Percentiles rank a stretch among this genome's conserved stretches.
Evolutionary conservation across 2,329 filamentous ascomycete species (phyloP).

Genomic region (Phialocephala sp.): DNA sequence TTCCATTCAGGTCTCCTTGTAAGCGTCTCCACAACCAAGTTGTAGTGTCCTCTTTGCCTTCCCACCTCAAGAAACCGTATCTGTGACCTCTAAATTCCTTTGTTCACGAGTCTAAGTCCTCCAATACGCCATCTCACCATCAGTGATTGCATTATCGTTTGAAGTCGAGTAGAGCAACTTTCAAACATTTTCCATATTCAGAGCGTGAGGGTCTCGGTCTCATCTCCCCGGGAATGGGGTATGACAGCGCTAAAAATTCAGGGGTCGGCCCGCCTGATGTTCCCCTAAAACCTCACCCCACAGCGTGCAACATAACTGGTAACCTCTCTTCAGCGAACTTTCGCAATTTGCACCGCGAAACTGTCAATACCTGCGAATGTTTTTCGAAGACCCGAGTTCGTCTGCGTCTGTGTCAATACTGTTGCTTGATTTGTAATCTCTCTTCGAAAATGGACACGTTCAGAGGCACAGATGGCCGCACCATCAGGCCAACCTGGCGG

Average conservation of each 20-base stretch:
- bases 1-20: background rate
- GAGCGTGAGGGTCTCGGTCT: no score
- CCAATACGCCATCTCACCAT: no score
- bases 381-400: no score
- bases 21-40: background rate
- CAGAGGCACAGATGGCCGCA: background rate
- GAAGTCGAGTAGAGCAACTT: no score
- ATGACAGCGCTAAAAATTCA: background rate
- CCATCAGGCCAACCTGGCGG: background rate
- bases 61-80: background rate
- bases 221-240: no score
- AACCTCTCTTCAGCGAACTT: background rate
- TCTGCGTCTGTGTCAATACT: background rate
- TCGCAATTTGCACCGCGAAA: background rate
- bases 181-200: no score
- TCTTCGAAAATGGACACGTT: no score
- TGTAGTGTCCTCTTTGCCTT: background rate
- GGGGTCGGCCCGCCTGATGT: background rate
- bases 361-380: no score
- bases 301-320: background rate
- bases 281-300: background rate
- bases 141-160: no score
- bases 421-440: no score
- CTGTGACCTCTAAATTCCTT: background rate
- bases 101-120: no score